Evolutionary conservation across 352 stramenopile genomes (phyloP).

Genomic region (Globisporangium uncinulatum): DNA sequence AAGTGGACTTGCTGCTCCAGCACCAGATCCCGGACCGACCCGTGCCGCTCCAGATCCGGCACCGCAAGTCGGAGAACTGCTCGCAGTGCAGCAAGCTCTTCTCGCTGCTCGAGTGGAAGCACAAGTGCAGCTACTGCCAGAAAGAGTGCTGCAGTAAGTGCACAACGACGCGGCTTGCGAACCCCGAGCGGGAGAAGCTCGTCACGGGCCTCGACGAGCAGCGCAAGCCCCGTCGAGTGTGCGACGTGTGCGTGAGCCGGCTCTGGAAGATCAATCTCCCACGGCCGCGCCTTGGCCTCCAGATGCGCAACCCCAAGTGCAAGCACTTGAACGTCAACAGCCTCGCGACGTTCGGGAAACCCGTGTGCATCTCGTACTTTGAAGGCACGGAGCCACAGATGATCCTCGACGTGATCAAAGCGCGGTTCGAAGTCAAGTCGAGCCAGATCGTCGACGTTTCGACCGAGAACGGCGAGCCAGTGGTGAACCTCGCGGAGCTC

Average conservation of each 20-base stretch:
- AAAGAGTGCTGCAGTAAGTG: constrained; percentile 83
- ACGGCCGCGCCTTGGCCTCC: constrained; percentile 53
- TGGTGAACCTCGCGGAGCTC: constrained; percentile 43
- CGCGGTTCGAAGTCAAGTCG: constrained; percentile 65
- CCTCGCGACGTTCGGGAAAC: constrained; percentile 70
- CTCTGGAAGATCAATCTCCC: constrained; percentile 81
- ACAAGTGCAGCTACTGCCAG: constrained; percentile 76
- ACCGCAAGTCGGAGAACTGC: constrained; percentile 62
- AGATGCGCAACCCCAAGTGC: constrained; percentile 32
- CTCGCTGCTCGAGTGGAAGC: constrained; percentile 77
- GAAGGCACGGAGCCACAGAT: constrained; percentile 67
- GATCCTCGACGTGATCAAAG: constrained; percentile 73
- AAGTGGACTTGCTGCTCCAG: constrained; percentile 70
- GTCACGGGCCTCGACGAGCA: constrained; percentile 35
- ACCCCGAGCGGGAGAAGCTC: constrained; percentile 53
- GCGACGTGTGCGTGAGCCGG: constrained; percentile 65
- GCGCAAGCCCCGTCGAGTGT: constrained; percentile 57
- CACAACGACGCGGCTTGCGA: constrained; percentile 63
- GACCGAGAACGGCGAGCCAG: constrained; percentile 57
- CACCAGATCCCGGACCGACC: constrained; percentile 70
- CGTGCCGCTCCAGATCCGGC: constrained; percentile 55
- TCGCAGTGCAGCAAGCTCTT: constrained; percentile 72
- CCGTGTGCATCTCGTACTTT: constrained; percentile 77
- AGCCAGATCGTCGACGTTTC: constrained; percentile 80
- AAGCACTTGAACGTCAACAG: constrained; percentile 79